Base-by-base conservation (phyloP, 2,329 filamentous ascomycete genomes). In the Colletotrichum musicola region DNA sequence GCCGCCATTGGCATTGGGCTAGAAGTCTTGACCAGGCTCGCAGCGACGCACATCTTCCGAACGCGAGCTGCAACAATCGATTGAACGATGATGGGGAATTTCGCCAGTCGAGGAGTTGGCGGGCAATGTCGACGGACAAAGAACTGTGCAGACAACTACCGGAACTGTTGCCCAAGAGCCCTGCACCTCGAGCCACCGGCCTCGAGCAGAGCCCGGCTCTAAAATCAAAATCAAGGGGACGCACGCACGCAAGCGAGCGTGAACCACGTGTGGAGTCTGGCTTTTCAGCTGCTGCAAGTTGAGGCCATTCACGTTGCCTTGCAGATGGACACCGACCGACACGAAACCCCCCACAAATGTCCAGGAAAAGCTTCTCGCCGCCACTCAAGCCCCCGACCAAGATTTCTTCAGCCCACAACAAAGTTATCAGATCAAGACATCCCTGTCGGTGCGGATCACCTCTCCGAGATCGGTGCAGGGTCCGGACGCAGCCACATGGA, bases 341-440 rank as follows among this genome's bases (percentile, higher is more conserved):
- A 56, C 49, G 62, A 68, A 68, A 47, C 50, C 62, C 55, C 50
- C 62, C 55, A 42, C 12, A 40, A 46, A 47, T 55, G 27, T 55
- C 55, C 56, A 14, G 58, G n/a, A 51, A 65, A 60, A n/a, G 40
- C 25, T 44, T 58, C 42, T 51, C 35, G 35, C n/a, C 40, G 42
- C 38, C 44, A 14, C 42, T 25, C 46, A 50, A 30, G 20, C 47
- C 20, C 46, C 27, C 58, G 46, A 25, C 64, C 25, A 35, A 38
- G 16, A n/a, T 49, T 65, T 68, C 54, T 65, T 60, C 54, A 65
- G n/a, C 40, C 38, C 62, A 50, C 54, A 46, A 42, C 42, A 49
- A 50, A 50, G 50, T 64, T 69, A 69, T 69, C 66, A 69, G 66
- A 69, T 69, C 40, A 56, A 66, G 56, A 51, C 38, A 66, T 53